Evolutionary conservation across 805 yeast species (phyloP).

Genomic region (Candida taoyuanica): DNA sequence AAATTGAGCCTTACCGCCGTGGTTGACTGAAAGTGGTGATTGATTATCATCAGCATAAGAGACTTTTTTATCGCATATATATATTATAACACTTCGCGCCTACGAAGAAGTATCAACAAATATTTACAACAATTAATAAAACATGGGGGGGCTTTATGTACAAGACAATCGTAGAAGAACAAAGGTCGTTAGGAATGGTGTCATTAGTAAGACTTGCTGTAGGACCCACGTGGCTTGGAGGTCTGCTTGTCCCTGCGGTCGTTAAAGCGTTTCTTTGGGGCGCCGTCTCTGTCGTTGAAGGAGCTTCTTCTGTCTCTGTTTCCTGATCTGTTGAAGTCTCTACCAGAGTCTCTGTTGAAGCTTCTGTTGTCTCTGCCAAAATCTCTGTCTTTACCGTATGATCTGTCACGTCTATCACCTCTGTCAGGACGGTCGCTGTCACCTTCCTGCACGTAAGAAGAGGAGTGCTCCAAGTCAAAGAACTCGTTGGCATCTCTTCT

Average conservation of each 20-base stretch:
- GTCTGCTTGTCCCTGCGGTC: slow-evolving; percentile 2
- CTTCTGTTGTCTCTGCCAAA: slow-evolving; percentile 2
- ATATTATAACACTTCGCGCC: too few relatives aligned
- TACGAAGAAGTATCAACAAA: too few relatives aligned
- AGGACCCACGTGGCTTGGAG: background rate
- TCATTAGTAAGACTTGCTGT: background rate
- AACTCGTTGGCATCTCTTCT: slow-evolving; percentile 18
- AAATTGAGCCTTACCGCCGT: background rate
- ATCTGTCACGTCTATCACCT: slow-evolving; percentile 6
- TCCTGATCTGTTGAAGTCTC: too few relatives aligned
- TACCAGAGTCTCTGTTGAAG: slow-evolving; percentile 1
- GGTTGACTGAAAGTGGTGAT: too few relatives aligned
- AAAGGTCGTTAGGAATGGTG: background rate
- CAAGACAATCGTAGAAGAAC: too few relatives aligned
- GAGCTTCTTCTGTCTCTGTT: slow-evolving; percentile 4
- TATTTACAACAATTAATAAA: too few relatives aligned
- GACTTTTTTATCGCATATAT: too few relatives aligned
- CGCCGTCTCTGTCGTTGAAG: background rate
- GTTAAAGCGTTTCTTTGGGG: background rate
- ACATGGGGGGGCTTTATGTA: too few relatives aligned
- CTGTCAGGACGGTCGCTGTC: too few relatives aligned
- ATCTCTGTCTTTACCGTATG: slow-evolving; percentile 3
- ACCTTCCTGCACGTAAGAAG: too few relatives aligned
- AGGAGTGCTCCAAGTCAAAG: too few relatives aligned
- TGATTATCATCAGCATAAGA: too few relatives aligned